Evolutionary conservation across 495 filamentous ascomycete species (phyloP).

Genomic region (Aspergillus sclerotioniger): DNA sequence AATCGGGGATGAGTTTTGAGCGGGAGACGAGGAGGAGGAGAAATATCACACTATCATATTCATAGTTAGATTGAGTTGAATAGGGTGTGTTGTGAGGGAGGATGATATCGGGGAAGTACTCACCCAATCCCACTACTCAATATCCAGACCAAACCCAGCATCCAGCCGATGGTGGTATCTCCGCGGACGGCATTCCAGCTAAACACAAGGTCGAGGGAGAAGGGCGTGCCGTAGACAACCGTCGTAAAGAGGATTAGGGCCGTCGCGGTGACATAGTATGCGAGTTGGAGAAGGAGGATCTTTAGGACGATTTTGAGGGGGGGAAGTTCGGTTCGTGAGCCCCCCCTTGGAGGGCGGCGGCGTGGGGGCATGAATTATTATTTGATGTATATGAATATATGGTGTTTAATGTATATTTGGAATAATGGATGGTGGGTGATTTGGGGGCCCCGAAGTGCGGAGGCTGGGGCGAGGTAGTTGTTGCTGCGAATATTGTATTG

Average conservation of each 20-base stretch:
- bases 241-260: slow-evolving; percentile 84
- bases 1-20: slow-evolving; percentile 90
- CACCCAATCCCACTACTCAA: slow-evolving; percentile 75
- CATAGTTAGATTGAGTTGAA: neutral
- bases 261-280: slow-evolving; percentile 75
- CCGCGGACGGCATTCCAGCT: slow-evolving; percentile 80
- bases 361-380: slow-evolving; percentile 65
- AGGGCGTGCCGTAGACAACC: slow-evolving; percentile 72
- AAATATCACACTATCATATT: slow-evolving; percentile 55
- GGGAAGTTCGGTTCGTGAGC: slow-evolving; percentile 76
- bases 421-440: neutral
- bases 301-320: slow-evolving; percentile 83
- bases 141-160: slow-evolving; percentile 83
- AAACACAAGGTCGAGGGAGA: slow-evolving; percentile 69
- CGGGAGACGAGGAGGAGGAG: slow-evolving; percentile 77
- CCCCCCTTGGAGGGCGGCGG: slow-evolving; percentile 73
- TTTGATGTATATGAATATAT: neutral
- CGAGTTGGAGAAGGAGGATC: slow-evolving; percentile 78
- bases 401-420: neutral
- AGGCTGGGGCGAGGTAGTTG: no score
- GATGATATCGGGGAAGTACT: slow-evolving; percentile 24
- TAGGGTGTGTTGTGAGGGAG: neutral
- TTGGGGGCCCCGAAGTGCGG: no score
- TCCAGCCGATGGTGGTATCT: slow-evolving; percentile 92
- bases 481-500: no score